Conservation (phyloP, 1,139 yeast genomes). For the Lodderomyces jiufengensis region DNA sequence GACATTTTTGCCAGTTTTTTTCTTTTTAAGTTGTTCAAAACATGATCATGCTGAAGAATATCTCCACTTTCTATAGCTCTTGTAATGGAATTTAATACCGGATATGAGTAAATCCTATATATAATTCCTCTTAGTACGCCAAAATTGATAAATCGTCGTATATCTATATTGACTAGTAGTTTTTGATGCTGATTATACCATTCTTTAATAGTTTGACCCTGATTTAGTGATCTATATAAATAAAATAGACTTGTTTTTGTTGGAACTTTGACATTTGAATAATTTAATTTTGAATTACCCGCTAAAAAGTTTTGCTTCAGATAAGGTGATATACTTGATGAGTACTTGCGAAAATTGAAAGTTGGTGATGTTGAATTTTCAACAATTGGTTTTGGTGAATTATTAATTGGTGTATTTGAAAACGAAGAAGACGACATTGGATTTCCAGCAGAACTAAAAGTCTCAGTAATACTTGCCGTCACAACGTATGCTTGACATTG, state of each 20-base stretch:
- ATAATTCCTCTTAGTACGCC: constrained; percentile 81
- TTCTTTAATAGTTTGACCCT: constrained; percentile 71
- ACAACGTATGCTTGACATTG: constrained; percentile 84
- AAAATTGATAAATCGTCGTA: constrained; percentile 80
- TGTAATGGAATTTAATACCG: constrained; percentile 46
- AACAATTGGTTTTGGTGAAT: constrained; percentile 7
- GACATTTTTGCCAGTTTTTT: constrained; percentile 5
- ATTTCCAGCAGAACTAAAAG: constrained; percentile 17
- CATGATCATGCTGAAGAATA: constrained; percentile 25
- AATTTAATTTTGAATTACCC: neutral
- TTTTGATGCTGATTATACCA: constrained; percentile 73
- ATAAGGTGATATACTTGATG: constrained; percentile 17
- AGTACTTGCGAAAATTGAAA: constrained; percentile 9
- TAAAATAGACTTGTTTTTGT: constrained; percentile 66
- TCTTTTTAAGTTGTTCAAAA: constrained; percentile 23
- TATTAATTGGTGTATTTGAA: constrained; percentile 7
- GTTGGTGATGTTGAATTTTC: constrained; percentile 9
- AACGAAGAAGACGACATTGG: constrained; percentile 6
- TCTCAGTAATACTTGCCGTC: constrained; percentile 4
- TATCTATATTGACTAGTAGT: constrained; percentile 61
- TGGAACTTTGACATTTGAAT: constrained; percentile 41
- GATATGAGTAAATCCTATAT: constrained; percentile 76
- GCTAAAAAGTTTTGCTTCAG: constrained; percentile 9
- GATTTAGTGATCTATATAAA: constrained; percentile 74
- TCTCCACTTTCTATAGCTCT: constrained; percentile 33